phyloP scores from a whole-genome alignment of 495 filamentous ascomycete species.

The Aspergillus leporis region DNA sequence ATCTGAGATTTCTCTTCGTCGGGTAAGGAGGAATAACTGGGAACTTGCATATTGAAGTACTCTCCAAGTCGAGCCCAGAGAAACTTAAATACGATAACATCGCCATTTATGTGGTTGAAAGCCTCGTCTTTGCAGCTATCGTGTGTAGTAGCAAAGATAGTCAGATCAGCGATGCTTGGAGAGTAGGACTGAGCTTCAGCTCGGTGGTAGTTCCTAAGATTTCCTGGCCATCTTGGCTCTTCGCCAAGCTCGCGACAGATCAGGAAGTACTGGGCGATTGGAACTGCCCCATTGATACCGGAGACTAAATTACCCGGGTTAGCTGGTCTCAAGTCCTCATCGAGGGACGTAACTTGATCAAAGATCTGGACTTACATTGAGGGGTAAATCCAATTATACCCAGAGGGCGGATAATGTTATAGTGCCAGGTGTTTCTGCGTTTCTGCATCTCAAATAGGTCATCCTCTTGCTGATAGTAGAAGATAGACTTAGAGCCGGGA shows the following conservation, averaged over 20 bases:
- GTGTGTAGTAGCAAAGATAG: constrained; percentile 13
- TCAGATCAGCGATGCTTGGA: constrained; percentile 14
- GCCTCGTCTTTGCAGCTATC: constrained; percentile 17
- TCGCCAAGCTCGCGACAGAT: constrained; percentile 20
- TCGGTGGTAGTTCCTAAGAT: constrained; percentile 1
- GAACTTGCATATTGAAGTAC: constrained; percentile 2
- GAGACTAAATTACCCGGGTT: background rate
- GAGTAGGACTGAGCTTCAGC: constrained; percentile 10
- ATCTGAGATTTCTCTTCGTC: background rate
- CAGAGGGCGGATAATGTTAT: constrained; percentile 22
- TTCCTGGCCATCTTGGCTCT: background rate
- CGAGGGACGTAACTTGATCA: background rate
- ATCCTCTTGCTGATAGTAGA: constrained; percentile 18
- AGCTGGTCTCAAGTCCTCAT: no score
- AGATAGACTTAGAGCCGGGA: background rate
- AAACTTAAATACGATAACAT: constrained; percentile 14
- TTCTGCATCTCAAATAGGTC: constrained; percentile 8
- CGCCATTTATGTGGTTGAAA: constrained; percentile 23
- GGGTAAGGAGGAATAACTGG: no score
- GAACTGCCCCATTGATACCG: constrained; percentile 19
- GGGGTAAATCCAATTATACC: constrained; percentile 19
- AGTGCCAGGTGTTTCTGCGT: constrained; percentile 14
- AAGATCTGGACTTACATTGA: background rate
- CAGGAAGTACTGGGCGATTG: constrained; percentile 19
- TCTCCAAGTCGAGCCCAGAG: constrained; percentile 6